Percentiles rank a stretch among this genome's conserved stretches.
Conservation (phyloP, 2,329 filamentous ascomycete species). For the Pleurostoma richardsiae region DNA sequence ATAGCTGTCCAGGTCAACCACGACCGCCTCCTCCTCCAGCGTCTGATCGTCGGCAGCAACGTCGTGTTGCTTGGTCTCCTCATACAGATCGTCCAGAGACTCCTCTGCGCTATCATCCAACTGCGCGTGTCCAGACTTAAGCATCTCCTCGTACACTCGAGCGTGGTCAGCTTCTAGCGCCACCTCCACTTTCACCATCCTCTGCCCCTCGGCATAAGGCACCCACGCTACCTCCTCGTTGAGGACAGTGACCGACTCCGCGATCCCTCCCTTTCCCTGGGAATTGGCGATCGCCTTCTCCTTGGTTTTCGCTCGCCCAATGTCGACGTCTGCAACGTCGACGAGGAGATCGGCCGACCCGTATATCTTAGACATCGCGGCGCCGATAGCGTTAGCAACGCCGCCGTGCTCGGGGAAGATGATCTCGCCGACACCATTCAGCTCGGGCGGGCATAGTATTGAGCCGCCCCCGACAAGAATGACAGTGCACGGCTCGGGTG, state of each 20-base stretch:
- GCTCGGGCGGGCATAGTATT: slow-evolving; percentile 39
- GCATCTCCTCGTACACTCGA: slow-evolving; percentile 9
- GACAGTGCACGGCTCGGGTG: slow-evolving; percentile 16
- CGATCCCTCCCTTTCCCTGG: slow-evolving; percentile 9
- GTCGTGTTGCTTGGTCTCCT: slow-evolving; percentile 20
- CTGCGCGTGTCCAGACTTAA: background rate
- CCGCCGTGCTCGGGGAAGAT: slow-evolving; percentile 30
- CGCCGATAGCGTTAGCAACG: slow-evolving; percentile 44
- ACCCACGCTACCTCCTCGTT: slow-evolving; percentile 33
- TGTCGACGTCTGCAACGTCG: slow-evolving; percentile 10
- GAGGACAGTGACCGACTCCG: slow-evolving; percentile 23
- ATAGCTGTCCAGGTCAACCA: slow-evolving; percentile 22
- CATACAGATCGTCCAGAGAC: slow-evolving; percentile 6
- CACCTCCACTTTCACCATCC: slow-evolving; percentile 6
- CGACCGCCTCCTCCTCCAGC: slow-evolving; percentile 21
- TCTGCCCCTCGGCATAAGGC: slow-evolving; percentile 18
- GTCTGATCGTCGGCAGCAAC: slow-evolving; percentile 23
- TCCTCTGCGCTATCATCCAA: background rate
- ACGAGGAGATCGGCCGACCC: slow-evolving; percentile 14
- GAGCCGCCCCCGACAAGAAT: slow-evolving; percentile 57
- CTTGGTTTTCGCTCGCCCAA: slow-evolving; percentile 11
- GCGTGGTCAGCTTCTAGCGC: background rate
- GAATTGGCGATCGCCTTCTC: slow-evolving; percentile 13
- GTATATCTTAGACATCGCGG: slow-evolving; percentile 37
- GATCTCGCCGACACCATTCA: slow-evolving; percentile 27